Evolutionary conservation across 495 filamentous ascomycete species (phyloP), one percentile per base, ranked within the genome.

Genomic region (Hypoxylon fuscum): DNA sequence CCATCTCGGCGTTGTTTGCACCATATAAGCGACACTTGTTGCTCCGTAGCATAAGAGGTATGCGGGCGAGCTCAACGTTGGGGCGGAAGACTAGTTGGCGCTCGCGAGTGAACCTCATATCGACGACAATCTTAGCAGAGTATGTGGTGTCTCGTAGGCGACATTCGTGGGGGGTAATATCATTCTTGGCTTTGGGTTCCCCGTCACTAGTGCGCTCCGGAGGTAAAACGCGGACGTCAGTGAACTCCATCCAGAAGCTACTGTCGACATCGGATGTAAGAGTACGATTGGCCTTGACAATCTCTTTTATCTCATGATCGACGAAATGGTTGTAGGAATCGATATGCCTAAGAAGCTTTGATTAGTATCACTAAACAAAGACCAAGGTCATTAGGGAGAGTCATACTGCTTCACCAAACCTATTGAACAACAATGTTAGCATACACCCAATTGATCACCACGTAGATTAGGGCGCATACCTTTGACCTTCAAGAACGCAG

Each of bases 251-350:
- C 76, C 87, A 94, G 69, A 97, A 97, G 41, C 86, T 87, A 35
- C 87, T 85, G 56, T 96, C 92, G 21, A 92, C 88, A 80, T 98
- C 94, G 75, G 93, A 96, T 58, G 86, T 83, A 54, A 99, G 88
- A 7, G 82, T 84, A 29, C 87, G 86, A 72, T 96, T 97, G 20
- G 93, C 91, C 68, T 89, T 84, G 54, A 99, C 88, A 52, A 99
- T 98, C 66, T 97, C 91, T 75, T 97, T 96, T 73, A 99, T 83
- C 69, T 96, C 93, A 15, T 93, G 88, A 53, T 98, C 91, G 49
- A 97, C 87, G 66, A 99, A 96, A 74, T 90, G 96, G 76, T 99
- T 96, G 83, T 90, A 99, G 25, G 95, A 98, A 77, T 99, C 96
- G 74, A 98, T 94, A 74, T 99, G 95, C 74, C 79, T 82, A 60